Conservation (phyloP, 495 filamentous ascomycete genomes). For the Hypoxylon rickii region DNA sequence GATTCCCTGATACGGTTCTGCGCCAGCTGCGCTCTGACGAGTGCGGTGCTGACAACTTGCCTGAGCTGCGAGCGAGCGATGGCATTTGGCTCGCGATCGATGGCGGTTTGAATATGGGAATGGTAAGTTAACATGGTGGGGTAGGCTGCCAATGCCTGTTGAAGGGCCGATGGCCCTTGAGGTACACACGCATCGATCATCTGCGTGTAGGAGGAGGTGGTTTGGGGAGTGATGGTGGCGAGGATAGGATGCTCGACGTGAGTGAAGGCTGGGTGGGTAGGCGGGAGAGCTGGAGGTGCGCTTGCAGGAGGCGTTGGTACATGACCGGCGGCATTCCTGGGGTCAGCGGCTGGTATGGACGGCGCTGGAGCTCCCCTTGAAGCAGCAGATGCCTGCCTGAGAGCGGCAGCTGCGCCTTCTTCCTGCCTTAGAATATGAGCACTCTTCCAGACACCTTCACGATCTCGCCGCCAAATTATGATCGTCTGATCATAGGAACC, state of each 20-base stretch:
- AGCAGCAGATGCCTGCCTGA: constrained; percentile 19
- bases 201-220: constrained; percentile 38
- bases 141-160: constrained; percentile 47
- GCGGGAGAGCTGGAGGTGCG: constrained; percentile 23
- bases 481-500: constrained; percentile 96
- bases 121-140: constrained; percentile 51
- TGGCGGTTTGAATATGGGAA: constrained; percentile 45
- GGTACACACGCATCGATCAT: constrained; percentile 51
- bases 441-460: constrained; percentile 77
- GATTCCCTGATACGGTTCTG: constrained; percentile 43
- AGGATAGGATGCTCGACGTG: constrained; percentile 41
- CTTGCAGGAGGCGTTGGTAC: constrained; percentile 13
- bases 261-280: constrained; percentile 26
- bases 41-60: constrained; percentile 44
- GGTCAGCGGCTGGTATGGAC: constrained; percentile 2
- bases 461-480: constrained; percentile 88
- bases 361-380: constrained; percentile 16
- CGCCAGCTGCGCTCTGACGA: constrained; percentile 51
- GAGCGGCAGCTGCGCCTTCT: constrained; percentile 53
- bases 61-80: constrained; percentile 47
- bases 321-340: constrained; percentile 2
- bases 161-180: constrained; percentile 47
- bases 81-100: constrained; percentile 48
- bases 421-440: constrained; percentile 74
- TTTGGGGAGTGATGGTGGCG: constrained; percentile 42